Evolutionary conservation across 768 basidiomycete genomes (phyloP).

Genomic region (Mycena filopes): DNA sequence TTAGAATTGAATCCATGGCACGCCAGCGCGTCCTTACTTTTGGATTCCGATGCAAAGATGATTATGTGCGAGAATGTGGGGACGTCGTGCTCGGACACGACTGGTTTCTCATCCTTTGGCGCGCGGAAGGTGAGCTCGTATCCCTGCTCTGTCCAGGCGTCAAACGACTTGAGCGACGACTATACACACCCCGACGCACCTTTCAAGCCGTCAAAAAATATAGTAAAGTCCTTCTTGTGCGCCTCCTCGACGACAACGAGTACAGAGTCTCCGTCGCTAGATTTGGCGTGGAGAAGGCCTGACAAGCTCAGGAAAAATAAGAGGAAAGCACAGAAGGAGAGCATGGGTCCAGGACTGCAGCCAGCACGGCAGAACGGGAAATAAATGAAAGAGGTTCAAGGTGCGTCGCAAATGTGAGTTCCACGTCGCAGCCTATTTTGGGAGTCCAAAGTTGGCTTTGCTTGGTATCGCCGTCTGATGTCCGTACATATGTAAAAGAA

Average conservation of each 20-base stretch:
- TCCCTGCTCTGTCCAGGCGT: conserved; percentile 68
- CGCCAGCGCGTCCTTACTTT: conserved; percentile 65
- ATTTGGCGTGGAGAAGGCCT: conserved; percentile 62
- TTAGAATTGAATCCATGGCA: conserved; percentile 15
- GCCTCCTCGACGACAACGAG: conserved; percentile 85
- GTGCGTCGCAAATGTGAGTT: conserved; percentile 8
- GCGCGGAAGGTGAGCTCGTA: conserved; percentile 89
- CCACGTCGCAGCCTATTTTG: conserved; percentile 27
- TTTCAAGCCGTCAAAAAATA: conserved; percentile 84
- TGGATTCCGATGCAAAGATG: conserved; percentile 85
- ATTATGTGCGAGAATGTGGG: conserved; percentile 88
- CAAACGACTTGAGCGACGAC: conserved; percentile 16
- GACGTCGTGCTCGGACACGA: conserved; percentile 75
- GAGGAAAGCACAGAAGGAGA: conserved; percentile 48
- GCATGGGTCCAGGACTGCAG: conserved; percentile 43
- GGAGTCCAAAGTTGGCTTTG: not conserved
- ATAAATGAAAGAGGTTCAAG: conserved; percentile 23
- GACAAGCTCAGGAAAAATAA: conserved; percentile 42
- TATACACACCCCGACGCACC: conserved; percentile 52
- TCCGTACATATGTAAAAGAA: conserved; percentile 31
- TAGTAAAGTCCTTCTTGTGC: conserved; percentile 77
- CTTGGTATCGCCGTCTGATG: conserved; percentile 20
- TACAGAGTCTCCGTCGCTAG: conserved; percentile 85
- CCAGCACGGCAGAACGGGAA: conserved; percentile 26
- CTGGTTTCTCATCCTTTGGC: conserved; percentile 78